phyloP scores from a whole-genome alignment of 305 asterid species.

The Andrographis paniculata region DNA sequence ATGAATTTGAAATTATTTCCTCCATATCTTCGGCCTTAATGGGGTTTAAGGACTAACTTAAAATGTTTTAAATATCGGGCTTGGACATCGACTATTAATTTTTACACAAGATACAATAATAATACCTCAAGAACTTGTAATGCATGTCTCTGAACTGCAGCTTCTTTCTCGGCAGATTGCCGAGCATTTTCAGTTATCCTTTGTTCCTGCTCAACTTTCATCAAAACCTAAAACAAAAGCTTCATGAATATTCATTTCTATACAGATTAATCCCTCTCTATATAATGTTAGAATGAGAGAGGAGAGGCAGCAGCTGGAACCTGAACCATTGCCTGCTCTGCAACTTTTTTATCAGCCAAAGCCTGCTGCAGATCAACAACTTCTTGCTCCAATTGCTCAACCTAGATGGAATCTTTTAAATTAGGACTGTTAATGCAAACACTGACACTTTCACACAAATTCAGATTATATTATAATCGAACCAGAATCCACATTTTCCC shows the following conservation, averaged over 20 bases:
- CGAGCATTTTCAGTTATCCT: slow-evolving; percentile 79
- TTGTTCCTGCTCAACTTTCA: slow-evolving; percentile 93
- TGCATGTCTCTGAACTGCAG: slow-evolving; percentile 57
- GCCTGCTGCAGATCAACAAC: slow-evolving; percentile 54
- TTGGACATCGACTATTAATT: too few relatives aligned
- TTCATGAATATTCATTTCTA: slow-evolving; percentile 18
- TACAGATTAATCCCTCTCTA: slow-evolving; percentile 11
- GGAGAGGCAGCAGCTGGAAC: slow-evolving; percentile 24
- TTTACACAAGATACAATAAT: neutral
- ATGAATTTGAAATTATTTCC: neutral
- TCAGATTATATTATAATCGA: neutral
- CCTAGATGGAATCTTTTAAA: slow-evolving; percentile 30
- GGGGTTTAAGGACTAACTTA: neutral
- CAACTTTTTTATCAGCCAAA: slow-evolving; percentile 58
- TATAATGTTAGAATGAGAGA: slow-evolving; percentile 11
- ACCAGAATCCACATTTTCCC: too few relatives aligned
- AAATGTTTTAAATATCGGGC: neutral
- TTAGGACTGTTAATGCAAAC: slow-evolving; percentile 6
- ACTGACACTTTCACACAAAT: neutral
- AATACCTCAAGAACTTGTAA: slow-evolving; percentile 60
- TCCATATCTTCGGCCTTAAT: neutral
- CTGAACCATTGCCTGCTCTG: slow-evolving; percentile 83
- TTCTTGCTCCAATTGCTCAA: slow-evolving; percentile 82
- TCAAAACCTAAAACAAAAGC: slow-evolving; percentile 47
- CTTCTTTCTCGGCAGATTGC: slow-evolving; percentile 66